phyloP scores from a whole-genome alignment of 1,139 yeast genomes.

The Nakaseomyces delphensis region DNA sequence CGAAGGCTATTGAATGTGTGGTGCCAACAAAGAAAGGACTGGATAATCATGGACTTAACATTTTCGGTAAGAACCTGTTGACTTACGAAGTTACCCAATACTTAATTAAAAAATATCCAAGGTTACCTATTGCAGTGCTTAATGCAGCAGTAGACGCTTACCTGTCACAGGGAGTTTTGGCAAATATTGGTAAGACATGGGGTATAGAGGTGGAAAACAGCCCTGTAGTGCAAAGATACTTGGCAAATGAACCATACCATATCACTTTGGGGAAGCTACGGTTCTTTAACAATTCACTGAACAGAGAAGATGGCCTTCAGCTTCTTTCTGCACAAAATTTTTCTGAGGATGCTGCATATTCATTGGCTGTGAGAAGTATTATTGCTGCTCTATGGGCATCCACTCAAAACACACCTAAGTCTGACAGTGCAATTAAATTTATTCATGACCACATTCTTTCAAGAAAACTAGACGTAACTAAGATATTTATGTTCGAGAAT shows the following conservation, averaged over 20 bases:
- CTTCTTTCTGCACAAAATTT: conserved; percentile 19
- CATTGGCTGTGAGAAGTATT: conserved; percentile 60
- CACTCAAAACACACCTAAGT: conserved; percentile 13
- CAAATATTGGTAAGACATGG: conserved; percentile 66
- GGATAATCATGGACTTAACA: conserved; percentile 71
- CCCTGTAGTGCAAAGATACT: conserved; percentile 55
- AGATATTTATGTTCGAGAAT: conserved; percentile 70
- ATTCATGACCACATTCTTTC: conserved; percentile 67
- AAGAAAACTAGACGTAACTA: conserved; percentile 62
- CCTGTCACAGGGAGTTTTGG: conserved; percentile 56
- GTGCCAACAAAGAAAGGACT: conserved; percentile 42
- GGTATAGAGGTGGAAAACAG: conserved; percentile 75
- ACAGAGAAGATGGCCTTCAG: conserved; percentile 27
- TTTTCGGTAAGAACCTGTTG: conserved; percentile 70
- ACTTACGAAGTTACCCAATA: conserved; percentile 70
- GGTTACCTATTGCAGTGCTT: conserved; percentile 75
- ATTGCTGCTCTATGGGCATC: conserved; percentile 64
- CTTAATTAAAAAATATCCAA: conserved; percentile 68
- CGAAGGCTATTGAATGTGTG: conserved; percentile 14
- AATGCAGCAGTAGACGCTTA: conserved; percentile 67
- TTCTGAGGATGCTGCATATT: conserved; percentile 32
- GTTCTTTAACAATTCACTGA: conserved; percentile 32
- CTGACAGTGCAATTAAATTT: conserved; percentile 48
- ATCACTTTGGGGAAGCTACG: conserved; percentile 59
- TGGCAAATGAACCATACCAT: conserved; percentile 61